These are phyloP conservation scores for Trypanosoma congolense DNA, from an alignment of 208 protist species.

Conservation along the genomic window DNA sequence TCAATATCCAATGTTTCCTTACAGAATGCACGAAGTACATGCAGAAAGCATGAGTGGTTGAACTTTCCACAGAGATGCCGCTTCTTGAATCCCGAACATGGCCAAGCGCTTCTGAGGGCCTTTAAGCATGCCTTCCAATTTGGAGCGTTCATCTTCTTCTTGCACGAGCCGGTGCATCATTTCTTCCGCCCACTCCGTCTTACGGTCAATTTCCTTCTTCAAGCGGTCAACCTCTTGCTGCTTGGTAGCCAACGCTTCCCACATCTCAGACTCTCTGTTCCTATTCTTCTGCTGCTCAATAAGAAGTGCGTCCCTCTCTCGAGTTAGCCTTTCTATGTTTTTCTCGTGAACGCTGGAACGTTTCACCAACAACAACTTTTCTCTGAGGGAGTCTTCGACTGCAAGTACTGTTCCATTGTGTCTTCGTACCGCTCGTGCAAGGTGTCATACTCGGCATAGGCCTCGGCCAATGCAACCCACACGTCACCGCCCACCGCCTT, in stretches of 20 bases:
- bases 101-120: not conserved
- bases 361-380: slow-evolving; percentile 1
- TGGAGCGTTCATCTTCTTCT: slow-evolving; percentile 17
- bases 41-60: too few relatives aligned
- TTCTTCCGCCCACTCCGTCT: slow-evolving; percentile 14
- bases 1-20: not conserved
- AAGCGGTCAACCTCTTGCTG: slow-evolving; percentile 15
- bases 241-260: not conserved
- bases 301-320: slow-evolving; percentile 3
- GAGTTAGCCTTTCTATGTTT: not conserved
- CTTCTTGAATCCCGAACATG: too few relatives aligned
- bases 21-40: slow-evolving; percentile 12
- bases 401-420: not conserved
- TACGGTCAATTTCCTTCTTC: slow-evolving; percentile 10
- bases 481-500: not conserved
- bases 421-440: slow-evolving; percentile 5
- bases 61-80: too few relatives aligned
- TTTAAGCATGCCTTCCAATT: slow-evolving; percentile 4
- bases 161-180: slow-evolving; percentile 11
- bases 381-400: slow-evolving; percentile 1
- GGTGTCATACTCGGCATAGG: slow-evolving; percentile 10
- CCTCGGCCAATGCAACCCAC: not conserved
- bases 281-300: not conserved
- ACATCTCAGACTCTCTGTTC: not conserved
- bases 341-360: not conserved